phyloP scores from a whole-genome alignment of 164 flowering plant genomes.

The Pachysandra terminalis region DNA sequence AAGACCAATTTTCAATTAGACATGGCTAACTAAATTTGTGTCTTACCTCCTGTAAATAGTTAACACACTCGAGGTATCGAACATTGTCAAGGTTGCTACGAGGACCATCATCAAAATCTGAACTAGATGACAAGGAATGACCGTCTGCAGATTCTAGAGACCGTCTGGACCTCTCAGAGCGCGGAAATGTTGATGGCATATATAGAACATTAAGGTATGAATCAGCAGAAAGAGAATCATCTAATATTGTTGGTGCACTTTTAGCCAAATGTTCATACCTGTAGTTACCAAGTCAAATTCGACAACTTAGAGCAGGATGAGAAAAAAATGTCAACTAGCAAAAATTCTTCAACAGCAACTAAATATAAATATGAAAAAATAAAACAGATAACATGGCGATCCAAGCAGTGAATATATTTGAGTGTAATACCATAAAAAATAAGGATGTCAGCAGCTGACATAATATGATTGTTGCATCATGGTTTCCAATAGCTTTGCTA shows the following conservation, averaged over 20 bases:
- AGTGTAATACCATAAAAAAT: too few relatives aligned
- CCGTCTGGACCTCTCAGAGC: slow-evolving; percentile 85
- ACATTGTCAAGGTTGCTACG: slow-evolving; percentile 83
- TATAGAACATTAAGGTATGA: slow-evolving; percentile 91
- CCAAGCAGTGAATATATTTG: too few relatives aligned
- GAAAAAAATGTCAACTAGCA: too few relatives aligned
- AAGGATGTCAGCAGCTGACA: too few relatives aligned
- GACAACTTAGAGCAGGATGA: not conserved
- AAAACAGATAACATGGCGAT: too few relatives aligned
- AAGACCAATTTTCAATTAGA: not conserved
- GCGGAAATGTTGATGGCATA: slow-evolving; percentile 99
- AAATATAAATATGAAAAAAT: too few relatives aligned
- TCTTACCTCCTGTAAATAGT: slow-evolving; percentile 91
- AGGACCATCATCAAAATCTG: slow-evolving; percentile 79
- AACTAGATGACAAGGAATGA: slow-evolving; percentile 36
- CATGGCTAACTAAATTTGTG: not conserved
- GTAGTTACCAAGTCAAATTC: slow-evolving; percentile 11
- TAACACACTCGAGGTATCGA: slow-evolving; percentile 76
- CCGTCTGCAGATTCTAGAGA: slow-evolving; percentile 52
- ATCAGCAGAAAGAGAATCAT: slow-evolving; percentile 99
- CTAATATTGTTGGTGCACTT: slow-evolving; percentile 97
- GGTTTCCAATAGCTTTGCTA: too few relatives aligned
- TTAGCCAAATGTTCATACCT: slow-evolving; percentile 97
- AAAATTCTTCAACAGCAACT: too few relatives aligned
- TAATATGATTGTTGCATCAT: too few relatives aligned